Evolutionary conservation across 2,329 filamentous ascomycete species (phyloP), one percentile per base, ranked within the genome.

Genomic region (Colletotrichum abscissum): DNA sequence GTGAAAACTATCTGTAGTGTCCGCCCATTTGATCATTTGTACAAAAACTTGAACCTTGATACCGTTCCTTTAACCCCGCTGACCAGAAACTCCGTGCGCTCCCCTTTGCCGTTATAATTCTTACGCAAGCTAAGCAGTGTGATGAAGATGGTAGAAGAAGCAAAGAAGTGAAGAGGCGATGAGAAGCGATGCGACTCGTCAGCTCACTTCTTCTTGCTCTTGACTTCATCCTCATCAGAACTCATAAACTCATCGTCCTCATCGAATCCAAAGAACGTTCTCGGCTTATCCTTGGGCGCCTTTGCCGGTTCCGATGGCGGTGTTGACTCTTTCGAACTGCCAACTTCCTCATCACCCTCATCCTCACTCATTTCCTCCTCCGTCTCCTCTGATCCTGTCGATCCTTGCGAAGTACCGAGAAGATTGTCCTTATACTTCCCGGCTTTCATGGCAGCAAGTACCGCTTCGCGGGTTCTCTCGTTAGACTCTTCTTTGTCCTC

Each of bases 401-500:
- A 89, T n/a, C 82, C 85, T 24, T 85, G 82, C 9, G 87, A 89
- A 19, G 86, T 89, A 78, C 84, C 84, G 6, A 90, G 78, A 2
- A 91, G 77, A 76, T 91, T 91, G 83, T 93, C 91, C 74, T 87
- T 89, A 79, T 89, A 90, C 67, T 87, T 86, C 2, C 91, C 91
- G 19, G 87, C 86, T 82, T 91, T 92, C 85, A 95, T 92, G 8
- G 91, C 92, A 62, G 89, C 90, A 56, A 93, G 80, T 6, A 96
- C 93, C 3, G 94, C 94, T 77, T 94, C 91, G 54, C 94, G 87
- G 0, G 95, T 96, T 82, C 93, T 93, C 84, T 97, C 95, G 76
- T 91, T 92, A 30, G 93, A 93, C 80, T 98, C 95, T 78, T 98
- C 95, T 82, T 97, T 98, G 76, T 95, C 93, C 81, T 99, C 97